Conservation (phyloP, 2,329 filamentous ascomycete genomes). For the Exophiala calicioides region DNA sequence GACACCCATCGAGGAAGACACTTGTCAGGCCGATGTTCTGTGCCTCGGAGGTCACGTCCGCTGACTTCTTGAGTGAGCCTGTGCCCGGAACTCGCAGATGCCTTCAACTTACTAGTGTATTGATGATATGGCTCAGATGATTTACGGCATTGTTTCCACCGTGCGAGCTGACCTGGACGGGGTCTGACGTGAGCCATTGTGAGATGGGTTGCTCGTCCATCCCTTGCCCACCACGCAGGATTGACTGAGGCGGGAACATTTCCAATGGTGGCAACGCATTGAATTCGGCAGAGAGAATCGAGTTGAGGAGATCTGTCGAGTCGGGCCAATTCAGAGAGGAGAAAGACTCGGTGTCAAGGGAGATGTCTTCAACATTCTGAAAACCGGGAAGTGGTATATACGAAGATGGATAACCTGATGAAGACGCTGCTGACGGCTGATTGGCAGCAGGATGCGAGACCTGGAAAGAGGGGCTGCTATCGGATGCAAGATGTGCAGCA, state of each 20-base stretch:
- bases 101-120: constrained; percentile 5
- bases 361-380: not conserved
- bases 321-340: constrained; percentile 17
- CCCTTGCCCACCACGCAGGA: constrained; percentile 1
- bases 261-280: constrained; percentile 10
- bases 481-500: not conserved
- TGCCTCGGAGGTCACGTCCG: constrained; percentile 46
- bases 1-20: constrained; percentile 48
- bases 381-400: not conserved
- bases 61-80: constrained; percentile 36
- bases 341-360: not conserved
- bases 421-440: not conserved
- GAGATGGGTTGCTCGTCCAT: not conserved
- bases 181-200: constrained; percentile 1
- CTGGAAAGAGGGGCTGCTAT: too few species aligned
- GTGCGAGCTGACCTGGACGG: constrained; percentile 1
- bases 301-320: constrained; percentile 13
- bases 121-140: constrained; percentile 14
- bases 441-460: too few species aligned
- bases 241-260: constrained; percentile 12
- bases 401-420: not conserved
- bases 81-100: not conserved
- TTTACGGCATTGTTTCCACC: constrained; percentile 12
- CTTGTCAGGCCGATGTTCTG: constrained; percentile 48
- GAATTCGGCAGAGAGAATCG: constrained; percentile 17